phyloP scores from a whole-genome alignment of 352 stramenopile species.

The Phytopythium sindhum region DNA sequence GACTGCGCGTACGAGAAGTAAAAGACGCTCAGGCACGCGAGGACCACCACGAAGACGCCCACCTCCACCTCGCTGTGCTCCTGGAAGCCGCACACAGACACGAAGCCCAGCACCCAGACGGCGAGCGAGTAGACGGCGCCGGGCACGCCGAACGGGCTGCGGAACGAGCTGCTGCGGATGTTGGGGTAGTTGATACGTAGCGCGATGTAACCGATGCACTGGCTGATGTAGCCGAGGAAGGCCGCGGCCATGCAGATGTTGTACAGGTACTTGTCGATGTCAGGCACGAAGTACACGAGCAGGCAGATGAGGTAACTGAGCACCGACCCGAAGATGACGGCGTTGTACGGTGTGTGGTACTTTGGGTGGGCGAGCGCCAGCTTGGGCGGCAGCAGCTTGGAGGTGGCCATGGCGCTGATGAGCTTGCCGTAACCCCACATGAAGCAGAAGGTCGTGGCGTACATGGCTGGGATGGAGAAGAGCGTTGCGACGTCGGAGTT shows the following conservation, averaged over 20 bases:
- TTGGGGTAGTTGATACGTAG: conserved; percentile 25
- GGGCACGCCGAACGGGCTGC: conserved; percentile 24
- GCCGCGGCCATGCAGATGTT: conserved; percentile 28
- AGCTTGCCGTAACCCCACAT: conserved; percentile 38
- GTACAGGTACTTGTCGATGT: conserved; percentile 26
- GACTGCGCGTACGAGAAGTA: conserved; percentile 27
- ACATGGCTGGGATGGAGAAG: conserved; percentile 32
- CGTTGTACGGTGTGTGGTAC: conserved; percentile 18
- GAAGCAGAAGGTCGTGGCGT: conserved; percentile 31
- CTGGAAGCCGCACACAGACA: conserved; percentile 28
- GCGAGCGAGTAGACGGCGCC: conserved; percentile 24
- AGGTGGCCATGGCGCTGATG: conserved; percentile 27
- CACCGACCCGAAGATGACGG: conserved; percentile 17
- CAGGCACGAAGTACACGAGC: conserved; percentile 15
- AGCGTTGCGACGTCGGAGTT: conserved; percentile 19
- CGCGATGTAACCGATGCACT: conserved; percentile 32
- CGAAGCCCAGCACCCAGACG: conserved; percentile 24
- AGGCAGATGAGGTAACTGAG: conserved; percentile 24
- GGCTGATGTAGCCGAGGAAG: conserved; percentile 24
- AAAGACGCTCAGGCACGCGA: conserved; percentile 16
- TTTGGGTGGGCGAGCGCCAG: conserved; percentile 9
- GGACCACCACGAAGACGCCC: conserved; percentile 11
- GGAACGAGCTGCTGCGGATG: conserved; percentile 27
- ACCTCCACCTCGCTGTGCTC: conserved; percentile 20
- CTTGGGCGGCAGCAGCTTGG: conserved; percentile 22